Evolutionary conservation across 768 basidiomycete genomes (phyloP), one percentile per base, ranked within the genome.

Genomic region (Russula sp.): DNA sequence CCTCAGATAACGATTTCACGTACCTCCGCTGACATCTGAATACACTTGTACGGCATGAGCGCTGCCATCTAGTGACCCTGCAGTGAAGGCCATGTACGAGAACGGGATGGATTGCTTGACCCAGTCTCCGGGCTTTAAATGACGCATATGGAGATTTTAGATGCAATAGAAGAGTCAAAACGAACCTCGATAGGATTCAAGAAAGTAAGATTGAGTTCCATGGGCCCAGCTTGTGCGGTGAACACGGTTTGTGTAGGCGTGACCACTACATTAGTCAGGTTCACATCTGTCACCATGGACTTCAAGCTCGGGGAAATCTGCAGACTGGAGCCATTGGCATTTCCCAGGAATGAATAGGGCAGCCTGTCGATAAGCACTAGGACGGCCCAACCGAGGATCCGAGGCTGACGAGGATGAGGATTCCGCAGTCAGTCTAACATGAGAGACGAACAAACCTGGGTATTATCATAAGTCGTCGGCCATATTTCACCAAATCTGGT

Each of bases 81-180:
- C 74, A 7, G 69, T 65, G 6, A 78, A 59, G 8, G 70, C 65
- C 13, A 77, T 43, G 56, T 77, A 78, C 8, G 75, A 72, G 64
- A 77, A 76, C 4, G 77, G 76, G 5, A 77, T 55, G 1, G 76
- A 76, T 57, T 76, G 75, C n/a, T 68, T 68, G 48, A 75, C 71
- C 58, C 72, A 70, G 63, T 78, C 73, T 14, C 68, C 66, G 0
- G 75, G 74, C 74, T 76, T 20, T 14, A n/a, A 1, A 35, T 39
- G 22, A 48, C 36, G 20, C 42, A 5, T 22, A 36, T 20, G 35
- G 36, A 7, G 18, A 25, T 11, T 16, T 32, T 7, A 13, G n/a
- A 45, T 5, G 3, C 3, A 35, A 34, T 10, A 32, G 18, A 8
- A 29, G 25, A 36, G 7, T 16, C 7, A 1, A 25, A n/a, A 39